A percentile compares a stretch with the other conserved stretches of the same genome.
These are phyloP conservation scores for Trametes sanguinea DNA, from an alignment of 768 basidiomycete genomes.

Conservation along the genomic window DNA sequence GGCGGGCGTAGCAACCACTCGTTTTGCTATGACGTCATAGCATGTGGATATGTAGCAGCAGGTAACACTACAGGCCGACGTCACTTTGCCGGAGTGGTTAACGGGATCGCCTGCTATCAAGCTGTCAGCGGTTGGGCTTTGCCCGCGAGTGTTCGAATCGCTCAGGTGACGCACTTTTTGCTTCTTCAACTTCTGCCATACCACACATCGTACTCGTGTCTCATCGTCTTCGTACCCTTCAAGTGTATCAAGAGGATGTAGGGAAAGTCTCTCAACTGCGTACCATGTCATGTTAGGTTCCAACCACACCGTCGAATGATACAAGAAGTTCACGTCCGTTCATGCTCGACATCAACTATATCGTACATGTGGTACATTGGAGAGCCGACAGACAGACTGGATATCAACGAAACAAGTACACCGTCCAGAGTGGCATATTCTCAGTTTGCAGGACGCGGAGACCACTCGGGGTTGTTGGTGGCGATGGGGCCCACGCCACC, in stretches of 20 bases:
- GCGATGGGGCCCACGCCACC: conserved; percentile 62
- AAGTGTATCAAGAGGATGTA: too few species aligned
- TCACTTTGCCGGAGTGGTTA: conserved; percentile 97
- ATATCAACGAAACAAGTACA: too few species aligned
- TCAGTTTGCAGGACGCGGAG: background rate
- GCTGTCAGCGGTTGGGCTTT: conserved; percentile 18
- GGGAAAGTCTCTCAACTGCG: too few species aligned
- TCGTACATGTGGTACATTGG: too few species aligned
- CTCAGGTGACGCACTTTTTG: conserved; percentile 16
- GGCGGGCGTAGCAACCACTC: too few species aligned
- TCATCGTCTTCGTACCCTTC: too few species aligned
- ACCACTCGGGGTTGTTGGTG: conserved; percentile 51
- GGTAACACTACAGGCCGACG: conserved; percentile 25
- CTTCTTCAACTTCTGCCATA: background rate
- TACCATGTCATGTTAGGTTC: too few species aligned
- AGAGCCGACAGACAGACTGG: too few species aligned
- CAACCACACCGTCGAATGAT: too few species aligned
- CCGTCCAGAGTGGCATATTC: background rate
- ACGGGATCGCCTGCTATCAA: conserved; percentile 51
- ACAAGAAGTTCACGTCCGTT: too few species aligned
- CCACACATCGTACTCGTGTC: background rate
- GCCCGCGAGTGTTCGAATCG: conserved; percentile 20
- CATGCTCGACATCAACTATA: too few species aligned
- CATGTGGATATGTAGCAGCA: background rate
- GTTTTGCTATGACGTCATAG: too few species aligned